Base-by-base conservation (phyloP, 345 rosid species). In the Pseudoturritis turrita region DNA sequence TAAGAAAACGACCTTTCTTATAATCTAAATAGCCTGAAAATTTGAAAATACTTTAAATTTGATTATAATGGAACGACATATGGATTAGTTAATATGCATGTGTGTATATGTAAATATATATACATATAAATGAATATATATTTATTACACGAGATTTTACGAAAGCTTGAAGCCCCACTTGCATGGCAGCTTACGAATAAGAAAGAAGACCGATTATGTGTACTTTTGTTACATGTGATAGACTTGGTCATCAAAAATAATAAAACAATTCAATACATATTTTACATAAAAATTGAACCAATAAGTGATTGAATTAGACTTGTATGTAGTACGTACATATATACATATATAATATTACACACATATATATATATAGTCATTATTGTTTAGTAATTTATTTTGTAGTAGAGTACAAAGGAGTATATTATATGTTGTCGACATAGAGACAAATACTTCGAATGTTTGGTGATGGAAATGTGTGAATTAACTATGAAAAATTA, bases 371-470 rank as follows among this genome's bases (percentile, higher is more conserved):
- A 11, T 31, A 5, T 18, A 52, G 62, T 53, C 70, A 43, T 53
- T 49, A 56, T 17, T 72, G 19, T 45, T 14, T 33, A 63, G 57
- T 36, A 25, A 13, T 35, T 56, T 28, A 46, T 47, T 68, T 58
- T 49, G 45, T 40, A 57, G 56, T 51, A 68, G 44, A 52, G 63
- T 68, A 50, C 57, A 60, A 46, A 50, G 43, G 26, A 37, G 56
- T 66, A 68, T 66, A 50, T 74, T 23, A 23, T 68, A 19, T 68
- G 74, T 74, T 75, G 68, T 74, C 63, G 57, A 75, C 57, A 68
- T 49, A 59, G 58, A 68, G 78, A 75, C 78, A 75, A 75, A 68
- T 53, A 68, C 70, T 60, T 60, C 50, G 74, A 75, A 75, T 75
- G 78, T 68, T 75, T 68, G 57, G 78, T 68, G 69, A 75, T 68